These are phyloP conservation scores for Eurotiales sp. DNA, from an alignment of 2,329 filamentous ascomycete genomes.

Conservation along the genomic window DNA sequence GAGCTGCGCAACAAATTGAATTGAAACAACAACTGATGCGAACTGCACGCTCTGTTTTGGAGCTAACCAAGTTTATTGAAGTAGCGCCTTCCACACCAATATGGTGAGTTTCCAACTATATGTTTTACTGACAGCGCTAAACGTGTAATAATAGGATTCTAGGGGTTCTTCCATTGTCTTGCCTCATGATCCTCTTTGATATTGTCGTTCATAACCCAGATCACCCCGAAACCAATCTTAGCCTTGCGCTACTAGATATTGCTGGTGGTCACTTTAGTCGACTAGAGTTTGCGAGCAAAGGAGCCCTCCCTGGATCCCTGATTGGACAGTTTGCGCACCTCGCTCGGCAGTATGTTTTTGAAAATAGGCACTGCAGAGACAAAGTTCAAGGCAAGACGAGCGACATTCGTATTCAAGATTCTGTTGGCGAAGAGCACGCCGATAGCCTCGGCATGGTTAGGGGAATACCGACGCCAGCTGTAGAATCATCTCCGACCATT, in stretches of 20 bases:
- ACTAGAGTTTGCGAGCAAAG: constrained; percentile 32
- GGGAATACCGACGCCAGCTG: background rate
- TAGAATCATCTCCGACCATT: background rate
- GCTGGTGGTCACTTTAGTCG: constrained; percentile 38
- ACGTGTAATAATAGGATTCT: constrained; percentile 15
- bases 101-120: too few relatives aligned
- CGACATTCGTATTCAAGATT: background rate
- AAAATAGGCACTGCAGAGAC: background rate
- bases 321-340: constrained; percentile 38
- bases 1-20: constrained; percentile 5
- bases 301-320: constrained; percentile 32
- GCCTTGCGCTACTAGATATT: constrained; percentile 37
- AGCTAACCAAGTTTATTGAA: constrained; percentile 28
- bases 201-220: constrained; percentile 30
- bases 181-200: constrained; percentile 36
- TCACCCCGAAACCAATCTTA: constrained; percentile 28
- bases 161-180: constrained; percentile 29
- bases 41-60: constrained; percentile 24
- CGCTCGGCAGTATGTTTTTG: constrained; percentile 33
- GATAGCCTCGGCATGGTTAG: background rate
- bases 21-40: constrained; percentile 24
- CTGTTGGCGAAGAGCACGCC: background rate
- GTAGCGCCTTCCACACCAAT: constrained; percentile 25
- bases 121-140: too few relatives aligned
- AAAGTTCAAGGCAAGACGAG: background rate